Percentiles rank a stretch among this genome's conserved stretches.
Conservation (phyloP, 768 basidiomycete genomes). For the Amanita jacksonii region DNA sequence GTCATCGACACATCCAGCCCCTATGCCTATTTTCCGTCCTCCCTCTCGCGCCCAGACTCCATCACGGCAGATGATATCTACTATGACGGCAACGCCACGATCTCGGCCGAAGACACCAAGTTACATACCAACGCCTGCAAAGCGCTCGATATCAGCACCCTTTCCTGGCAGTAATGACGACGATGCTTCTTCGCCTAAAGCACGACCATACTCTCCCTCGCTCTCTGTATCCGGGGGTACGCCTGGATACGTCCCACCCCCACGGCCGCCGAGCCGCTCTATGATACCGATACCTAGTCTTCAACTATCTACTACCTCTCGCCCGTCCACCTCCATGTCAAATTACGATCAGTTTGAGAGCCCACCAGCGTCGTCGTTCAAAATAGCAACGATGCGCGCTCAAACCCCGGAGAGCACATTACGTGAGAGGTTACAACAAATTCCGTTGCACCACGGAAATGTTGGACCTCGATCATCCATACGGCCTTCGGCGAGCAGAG, state of each 20-base stretch:
- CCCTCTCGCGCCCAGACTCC: slow-evolving; percentile 59
- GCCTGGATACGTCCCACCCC: slow-evolving; percentile 36
- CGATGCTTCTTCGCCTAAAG: slow-evolving; percentile 31
- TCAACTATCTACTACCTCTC: slow-evolving; percentile 58
- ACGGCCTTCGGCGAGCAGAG: slow-evolving; percentile 31
- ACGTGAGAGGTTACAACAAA: slow-evolving; percentile 49
- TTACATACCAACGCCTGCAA: slow-evolving; percentile 59
- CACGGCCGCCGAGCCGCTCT: slow-evolving; percentile 73
- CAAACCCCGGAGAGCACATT: slow-evolving; percentile 64
- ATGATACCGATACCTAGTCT: slow-evolving; percentile 76
- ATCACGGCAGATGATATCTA: slow-evolving; percentile 28
- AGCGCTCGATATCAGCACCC: slow-evolving; percentile 39
- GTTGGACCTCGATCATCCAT: slow-evolving; percentile 29
- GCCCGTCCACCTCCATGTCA: slow-evolving; percentile 67
- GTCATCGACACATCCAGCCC: slow-evolving; percentile 33
- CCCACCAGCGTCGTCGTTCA: slow-evolving; percentile 35
- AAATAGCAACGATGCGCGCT: slow-evolving; percentile 34
- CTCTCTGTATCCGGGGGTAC: slow-evolving; percentile 39
- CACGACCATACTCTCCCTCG: slow-evolving; percentile 59
- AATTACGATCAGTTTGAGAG: slow-evolving; percentile 47
- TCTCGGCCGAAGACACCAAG: slow-evolving; percentile 73
- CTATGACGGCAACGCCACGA: slow-evolving; percentile 39
- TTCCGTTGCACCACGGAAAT: slow-evolving; percentile 42
- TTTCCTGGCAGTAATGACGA: slow-evolving; percentile 40
- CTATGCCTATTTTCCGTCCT: slow-evolving; percentile 31